Evolutionary conservation across 306 rosid species (phyloP).

Genomic region (Glycine soja): DNA sequence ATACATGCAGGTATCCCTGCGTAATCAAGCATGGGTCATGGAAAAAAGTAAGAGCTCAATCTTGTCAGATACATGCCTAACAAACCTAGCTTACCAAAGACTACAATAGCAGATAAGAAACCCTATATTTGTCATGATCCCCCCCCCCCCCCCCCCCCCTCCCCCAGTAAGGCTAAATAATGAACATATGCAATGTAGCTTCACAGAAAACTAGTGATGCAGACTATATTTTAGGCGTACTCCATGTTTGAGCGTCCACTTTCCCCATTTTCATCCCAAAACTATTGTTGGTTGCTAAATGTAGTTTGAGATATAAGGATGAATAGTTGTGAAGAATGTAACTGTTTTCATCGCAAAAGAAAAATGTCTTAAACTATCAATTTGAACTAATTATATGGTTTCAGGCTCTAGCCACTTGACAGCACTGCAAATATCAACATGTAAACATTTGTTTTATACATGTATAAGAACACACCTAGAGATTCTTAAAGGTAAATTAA

Average conservation of each 20-base stretch:
- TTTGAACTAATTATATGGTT: slow-evolving; percentile 4
- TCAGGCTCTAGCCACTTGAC: slow-evolving; percentile 17
- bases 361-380: neutral
- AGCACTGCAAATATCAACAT: slow-evolving; percentile 29
- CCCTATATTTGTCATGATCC: too few relatives aligned
- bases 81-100: too few relatives aligned
- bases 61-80: too few relatives aligned
- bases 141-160: too few relatives aligned
- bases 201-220: too few relatives aligned
- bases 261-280: neutral
- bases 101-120: too few relatives aligned
- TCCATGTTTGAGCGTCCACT: neutral
- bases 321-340: slow-evolving; percentile 2
- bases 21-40: neutral
- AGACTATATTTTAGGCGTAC: neutral
- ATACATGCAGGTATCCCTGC: neutral
- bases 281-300: neutral
- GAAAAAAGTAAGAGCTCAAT: too few relatives aligned
- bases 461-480: neutral
- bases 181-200: too few relatives aligned
- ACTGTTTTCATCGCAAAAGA: neutral
- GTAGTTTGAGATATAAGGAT: neutral
- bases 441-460: slow-evolving; percentile 6
- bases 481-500: slow-evolving; percentile 16
- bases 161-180: too few relatives aligned